Evolutionary conservation across 2,329 filamentous ascomycete genomes (phyloP).

Genomic region (Metarhizium anisopliae): DNA sequence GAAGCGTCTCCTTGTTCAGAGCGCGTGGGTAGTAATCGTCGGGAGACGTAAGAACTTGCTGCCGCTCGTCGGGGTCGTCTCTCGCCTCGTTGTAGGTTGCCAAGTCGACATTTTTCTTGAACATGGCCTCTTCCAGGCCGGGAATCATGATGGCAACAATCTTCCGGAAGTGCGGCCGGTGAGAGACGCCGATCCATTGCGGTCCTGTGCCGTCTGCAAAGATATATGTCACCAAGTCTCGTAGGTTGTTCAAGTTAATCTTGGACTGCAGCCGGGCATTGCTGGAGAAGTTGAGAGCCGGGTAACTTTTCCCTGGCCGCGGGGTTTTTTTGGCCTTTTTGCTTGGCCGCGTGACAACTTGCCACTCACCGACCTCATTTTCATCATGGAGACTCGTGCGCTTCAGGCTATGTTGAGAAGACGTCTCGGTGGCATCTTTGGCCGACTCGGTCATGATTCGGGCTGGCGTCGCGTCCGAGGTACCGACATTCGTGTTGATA

Average conservation of each 20-base stretch:
- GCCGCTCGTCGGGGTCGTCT: constrained; percentile 15
- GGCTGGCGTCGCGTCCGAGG: neutral
- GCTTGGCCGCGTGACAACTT: constrained; percentile 41
- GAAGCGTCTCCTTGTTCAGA: constrained; percentile 41
- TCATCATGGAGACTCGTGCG: constrained; percentile 36
- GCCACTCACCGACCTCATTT: constrained; percentile 37
- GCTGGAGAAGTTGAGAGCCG: constrained; percentile 47
- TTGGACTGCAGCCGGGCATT: constrained; percentile 51
- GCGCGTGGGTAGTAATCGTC: constrained; percentile 52
- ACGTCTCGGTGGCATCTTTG: constrained; percentile 8
- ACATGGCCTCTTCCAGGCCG: constrained; percentile 84
- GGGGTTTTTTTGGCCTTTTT: constrained; percentile 57
- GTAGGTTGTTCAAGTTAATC: constrained; percentile 53
- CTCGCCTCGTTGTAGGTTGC: constrained; percentile 31
- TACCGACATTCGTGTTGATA: neutral
- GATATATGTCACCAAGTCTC: constrained; percentile 56
- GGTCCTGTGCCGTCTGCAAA: constrained; percentile 57
- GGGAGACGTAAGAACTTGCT: constrained; percentile 32
- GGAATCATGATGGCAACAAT: constrained; percentile 89
- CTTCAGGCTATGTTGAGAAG: constrained; percentile 34
- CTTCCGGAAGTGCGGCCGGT: constrained; percentile 60
- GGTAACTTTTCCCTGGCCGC: constrained; percentile 47
- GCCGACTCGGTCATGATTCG: constrained; percentile 9
- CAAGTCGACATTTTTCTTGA: constrained; percentile 52
- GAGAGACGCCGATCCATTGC: constrained; percentile 54